Conservation (phyloP, 2,329 filamentous ascomycete genomes). For the Epichloe glyceriae region DNA sequence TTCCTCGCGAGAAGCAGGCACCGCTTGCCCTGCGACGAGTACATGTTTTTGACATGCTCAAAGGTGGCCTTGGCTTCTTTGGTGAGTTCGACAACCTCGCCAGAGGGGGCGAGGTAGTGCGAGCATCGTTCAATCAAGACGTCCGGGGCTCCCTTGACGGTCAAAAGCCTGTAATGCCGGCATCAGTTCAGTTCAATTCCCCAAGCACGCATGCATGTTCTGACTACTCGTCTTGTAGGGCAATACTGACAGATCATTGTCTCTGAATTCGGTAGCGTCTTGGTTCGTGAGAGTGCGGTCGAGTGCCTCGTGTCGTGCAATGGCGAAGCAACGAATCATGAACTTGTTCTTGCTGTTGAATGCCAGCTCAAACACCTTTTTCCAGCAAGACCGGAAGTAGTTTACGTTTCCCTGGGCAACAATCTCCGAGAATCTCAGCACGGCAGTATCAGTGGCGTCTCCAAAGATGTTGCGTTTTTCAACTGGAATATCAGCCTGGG, state of each 20-base stretch:
- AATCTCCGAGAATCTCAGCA: slow-evolving; percentile 57
- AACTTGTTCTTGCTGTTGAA: slow-evolving; percentile 82
- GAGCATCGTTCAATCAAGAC: slow-evolving; percentile 54
- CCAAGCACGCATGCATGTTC: no score
- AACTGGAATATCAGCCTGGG: slow-evolving; percentile 45
- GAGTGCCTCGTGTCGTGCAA: slow-evolving; percentile 22
- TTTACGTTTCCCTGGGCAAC: slow-evolving; percentile 40
- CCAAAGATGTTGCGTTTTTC: slow-evolving; percentile 53
- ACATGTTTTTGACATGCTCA: slow-evolving; percentile 50
- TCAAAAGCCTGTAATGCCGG: slow-evolving; percentile 35
- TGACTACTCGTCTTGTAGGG: no score
- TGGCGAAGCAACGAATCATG: slow-evolving; percentile 52
- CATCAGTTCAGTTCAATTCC: neutral
- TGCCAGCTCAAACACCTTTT: slow-evolving; percentile 51
- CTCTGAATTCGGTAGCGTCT: slow-evolving; percentile 22
- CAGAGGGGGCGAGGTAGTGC: slow-evolving; percentile 41
- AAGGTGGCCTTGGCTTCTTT: slow-evolving; percentile 30
- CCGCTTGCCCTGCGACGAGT: slow-evolving; percentile 55
- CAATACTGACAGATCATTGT: slow-evolving; percentile 23
- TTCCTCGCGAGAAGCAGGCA: slow-evolving; percentile 56
- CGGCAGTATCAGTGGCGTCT: slow-evolving; percentile 64
- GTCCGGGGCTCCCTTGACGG: slow-evolving; percentile 71
- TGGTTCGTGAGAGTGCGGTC: slow-evolving; percentile 24
- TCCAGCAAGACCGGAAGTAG: slow-evolving; percentile 49
- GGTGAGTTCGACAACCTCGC: slow-evolving; percentile 38